Evolutionary conservation across 208 protist species (phyloP).

Genomic region (Leishmania braziliensis): DNA sequence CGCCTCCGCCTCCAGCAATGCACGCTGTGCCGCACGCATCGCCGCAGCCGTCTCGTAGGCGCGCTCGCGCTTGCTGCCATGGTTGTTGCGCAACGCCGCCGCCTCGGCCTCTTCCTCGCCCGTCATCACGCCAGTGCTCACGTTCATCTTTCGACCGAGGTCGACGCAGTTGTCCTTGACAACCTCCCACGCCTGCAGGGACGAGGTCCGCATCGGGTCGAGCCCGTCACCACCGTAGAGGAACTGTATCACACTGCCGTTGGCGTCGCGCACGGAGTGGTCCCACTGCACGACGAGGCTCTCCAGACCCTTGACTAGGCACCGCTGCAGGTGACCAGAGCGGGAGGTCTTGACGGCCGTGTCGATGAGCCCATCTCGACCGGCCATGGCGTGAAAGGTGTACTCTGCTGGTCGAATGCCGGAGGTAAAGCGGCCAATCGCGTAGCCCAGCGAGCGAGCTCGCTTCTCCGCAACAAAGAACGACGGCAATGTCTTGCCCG

Average conservation of each 20-base stretch:
- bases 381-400: constrained; percentile 99
- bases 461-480: constrained; percentile 83
- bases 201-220: constrained; percentile 94
- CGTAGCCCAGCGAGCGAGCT: constrained; percentile 89
- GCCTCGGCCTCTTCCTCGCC: constrained; percentile 30
- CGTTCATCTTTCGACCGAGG: constrained; percentile 58
- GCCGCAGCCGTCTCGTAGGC: constrained; percentile 37
- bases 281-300: constrained; percentile 95
- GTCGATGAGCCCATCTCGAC: constrained; percentile 99
- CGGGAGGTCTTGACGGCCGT: constrained; percentile 99
- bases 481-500: constrained; percentile 96
- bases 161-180: constrained; percentile 84
- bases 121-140: constrained; percentile 46
- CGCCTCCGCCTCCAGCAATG: constrained; percentile 38
- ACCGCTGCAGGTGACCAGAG: constrained; percentile 98
- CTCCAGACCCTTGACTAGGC: constrained; percentile 98
- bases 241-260: constrained; percentile 97
- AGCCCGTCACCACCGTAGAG: constrained; percentile 98
- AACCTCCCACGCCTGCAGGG: constrained; percentile 94
- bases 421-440: constrained; percentile 97
- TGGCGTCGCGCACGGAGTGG: constrained; percentile 94
- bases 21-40: constrained; percentile 32
- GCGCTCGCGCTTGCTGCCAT: constrained; percentile 33
- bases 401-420: constrained; percentile 99
- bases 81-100: constrained; percentile 22